phyloP scores from a whole-genome alignment of 371 early-diverging fungal genomes.

The Catenaria anguillulae region DNA sequence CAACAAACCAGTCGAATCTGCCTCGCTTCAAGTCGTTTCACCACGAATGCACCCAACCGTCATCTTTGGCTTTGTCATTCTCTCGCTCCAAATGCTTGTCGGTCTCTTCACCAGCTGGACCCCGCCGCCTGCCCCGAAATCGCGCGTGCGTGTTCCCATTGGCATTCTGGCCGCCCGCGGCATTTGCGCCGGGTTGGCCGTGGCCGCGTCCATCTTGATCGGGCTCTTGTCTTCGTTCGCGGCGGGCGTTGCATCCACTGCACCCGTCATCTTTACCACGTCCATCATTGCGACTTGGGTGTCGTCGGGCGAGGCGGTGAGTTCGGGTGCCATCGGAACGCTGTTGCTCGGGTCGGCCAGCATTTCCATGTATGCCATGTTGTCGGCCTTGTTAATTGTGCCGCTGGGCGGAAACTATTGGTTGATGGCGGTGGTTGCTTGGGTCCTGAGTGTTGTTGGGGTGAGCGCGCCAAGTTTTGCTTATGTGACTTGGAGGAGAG shows the following conservation, averaged over 20 bases:
- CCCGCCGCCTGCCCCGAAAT: not conserved
- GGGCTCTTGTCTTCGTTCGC: not conserved
- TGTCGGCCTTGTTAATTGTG: too few species aligned
- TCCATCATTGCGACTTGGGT: not conserved
- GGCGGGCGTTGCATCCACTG: not conserved
- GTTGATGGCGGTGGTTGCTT: too few species aligned
- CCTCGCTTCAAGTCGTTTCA: too few species aligned
- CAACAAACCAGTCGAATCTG: too few species aligned
- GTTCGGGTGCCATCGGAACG: not conserved
- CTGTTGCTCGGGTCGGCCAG: not conserved
- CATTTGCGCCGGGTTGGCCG: not conserved
- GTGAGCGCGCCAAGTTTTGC: too few species aligned
- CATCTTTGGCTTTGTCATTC: not conserved
- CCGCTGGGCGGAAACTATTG: too few species aligned
- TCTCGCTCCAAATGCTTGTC: not conserved
- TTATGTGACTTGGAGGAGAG: too few species aligned
- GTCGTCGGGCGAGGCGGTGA: conserved; percentile 2
- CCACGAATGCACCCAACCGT: not conserved
- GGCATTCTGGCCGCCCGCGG: not conserved
- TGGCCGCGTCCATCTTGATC: not conserved
- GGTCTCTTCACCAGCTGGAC: not conserved
- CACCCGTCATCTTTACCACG: conserved; percentile 4
- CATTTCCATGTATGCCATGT: not conserved
- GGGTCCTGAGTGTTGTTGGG: too few species aligned
- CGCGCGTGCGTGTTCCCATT: not conserved